Conservation (phyloP, 805 yeast genomes). For the Metschnikowia borealis region DNA sequence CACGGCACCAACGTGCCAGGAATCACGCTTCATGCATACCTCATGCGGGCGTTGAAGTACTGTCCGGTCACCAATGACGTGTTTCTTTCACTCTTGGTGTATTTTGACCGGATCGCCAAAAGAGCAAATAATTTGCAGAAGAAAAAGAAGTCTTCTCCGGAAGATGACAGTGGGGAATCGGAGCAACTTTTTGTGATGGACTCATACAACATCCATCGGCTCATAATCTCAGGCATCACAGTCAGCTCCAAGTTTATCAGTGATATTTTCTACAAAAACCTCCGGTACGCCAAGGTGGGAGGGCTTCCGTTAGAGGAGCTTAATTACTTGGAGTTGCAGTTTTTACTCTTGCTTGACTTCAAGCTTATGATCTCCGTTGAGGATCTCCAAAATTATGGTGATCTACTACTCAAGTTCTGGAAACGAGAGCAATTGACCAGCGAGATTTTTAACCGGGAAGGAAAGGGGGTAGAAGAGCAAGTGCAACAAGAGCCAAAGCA, state of each 20-base stretch:
- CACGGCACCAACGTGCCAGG: slow-evolving; percentile 97
- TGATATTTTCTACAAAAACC: slow-evolving; percentile 90
- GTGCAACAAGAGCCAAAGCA: slow-evolving; percentile 2
- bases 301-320: slow-evolving; percentile 91
- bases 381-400: slow-evolving; percentile 88
- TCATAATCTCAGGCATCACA: slow-evolving; percentile 91
- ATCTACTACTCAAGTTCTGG: slow-evolving; percentile 81
- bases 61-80: slow-evolving; percentile 99
- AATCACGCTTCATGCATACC: slow-evolving; percentile 84
- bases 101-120: slow-evolving; percentile 90
- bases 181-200: slow-evolving; percentile 88
- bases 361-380: slow-evolving; percentile 82
- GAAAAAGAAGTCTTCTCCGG: slow-evolving; percentile 23
- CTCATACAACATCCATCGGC: slow-evolving; percentile 88
- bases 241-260: slow-evolving; percentile 93
- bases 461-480: neutral
- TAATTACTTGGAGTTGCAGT: slow-evolving; percentile 88
- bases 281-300: slow-evolving; percentile 93
- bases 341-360: slow-evolving; percentile 79
- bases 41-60: slow-evolving; percentile 86
- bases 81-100: slow-evolving; percentile 81
- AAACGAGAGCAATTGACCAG: slow-evolving; percentile 56
- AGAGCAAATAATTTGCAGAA: slow-evolving; percentile 55
- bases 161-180: slow-evolving; percentile 18
- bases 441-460: slow-evolving; percentile 21